Conservation (phyloP, 2,329 filamentous ascomycete genomes). For the Nannizzia gypsea region DNA sequence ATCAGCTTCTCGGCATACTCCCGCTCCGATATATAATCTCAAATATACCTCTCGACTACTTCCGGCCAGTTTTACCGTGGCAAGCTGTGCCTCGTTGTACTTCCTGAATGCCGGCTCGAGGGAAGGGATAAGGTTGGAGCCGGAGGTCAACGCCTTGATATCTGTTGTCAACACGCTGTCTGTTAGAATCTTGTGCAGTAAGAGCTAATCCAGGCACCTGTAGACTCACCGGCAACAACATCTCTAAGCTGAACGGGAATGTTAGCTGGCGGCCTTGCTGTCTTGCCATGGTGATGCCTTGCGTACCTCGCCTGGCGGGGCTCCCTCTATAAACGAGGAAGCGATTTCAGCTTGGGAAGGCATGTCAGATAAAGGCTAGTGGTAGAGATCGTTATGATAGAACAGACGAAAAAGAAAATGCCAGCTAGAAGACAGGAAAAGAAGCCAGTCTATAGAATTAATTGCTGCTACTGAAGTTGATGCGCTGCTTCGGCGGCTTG, state of each 20-base stretch:
- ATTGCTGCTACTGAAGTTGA: background rate
- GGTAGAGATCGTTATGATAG: background rate
- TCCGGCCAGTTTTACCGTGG: conserved; percentile 78
- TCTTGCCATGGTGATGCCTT: conserved; percentile 6
- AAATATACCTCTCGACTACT: conserved; percentile 59
- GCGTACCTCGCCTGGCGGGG: conserved; percentile 85
- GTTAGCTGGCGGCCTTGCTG: conserved; percentile 13
- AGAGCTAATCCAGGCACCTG: background rate
- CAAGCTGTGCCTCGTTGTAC: conserved; percentile 93
- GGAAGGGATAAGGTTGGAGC: conserved; percentile 54
- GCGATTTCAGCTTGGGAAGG: conserved; percentile 47
- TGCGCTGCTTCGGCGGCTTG: background rate
- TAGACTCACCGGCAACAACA: conserved; percentile 63
- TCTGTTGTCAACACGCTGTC: conserved; percentile 42
- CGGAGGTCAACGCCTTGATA: conserved; percentile 74
- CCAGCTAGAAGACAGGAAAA: too few species aligned
- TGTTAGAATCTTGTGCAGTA: background rate
- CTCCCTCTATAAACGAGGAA: conserved; percentile 82
- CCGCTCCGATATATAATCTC: background rate
- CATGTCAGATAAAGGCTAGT: conserved; percentile 22
- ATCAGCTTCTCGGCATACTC: background rate
- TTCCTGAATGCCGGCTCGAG: conserved; percentile 76
- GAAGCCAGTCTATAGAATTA: background rate
- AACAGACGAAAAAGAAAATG: too few species aligned
- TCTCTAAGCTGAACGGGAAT: conserved; percentile 57